Evolutionary conservation across 139 green algal genomes (phyloP), one percentile per base, ranked within the genome.

Genomic region (Trebouxia sp.): DNA sequence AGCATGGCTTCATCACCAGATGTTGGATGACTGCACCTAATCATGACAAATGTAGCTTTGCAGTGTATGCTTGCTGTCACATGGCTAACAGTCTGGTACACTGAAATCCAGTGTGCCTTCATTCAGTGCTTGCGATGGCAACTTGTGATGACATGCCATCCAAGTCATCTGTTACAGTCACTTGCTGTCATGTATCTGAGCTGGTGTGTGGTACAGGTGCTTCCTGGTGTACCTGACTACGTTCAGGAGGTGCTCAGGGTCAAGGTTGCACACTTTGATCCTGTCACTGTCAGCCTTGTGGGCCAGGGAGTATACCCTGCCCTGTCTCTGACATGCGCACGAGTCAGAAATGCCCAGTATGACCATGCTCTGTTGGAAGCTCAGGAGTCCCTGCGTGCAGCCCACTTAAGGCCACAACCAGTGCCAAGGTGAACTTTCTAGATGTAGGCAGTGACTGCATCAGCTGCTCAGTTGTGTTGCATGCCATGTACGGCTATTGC

Each of bases 241-340:
- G 79, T 97, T n/a, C 47, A 86, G 62, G 92, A 97, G 88, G 86
- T 80, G 5, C 75, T 95, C 41, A 76, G 84, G 38, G 75, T 97
- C 62, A 88, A 94, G 79, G 75, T 97, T 9, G 93, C 89, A 51
- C 92, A 95, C 80, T 97, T 95, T 82, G 92, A 95, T 79, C 91
- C 93, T 26, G 75, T 91, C 35, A 48, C 86, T 17, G 35, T 97
- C 11, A 80, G 82, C 66, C 78, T 96, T 5, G 41, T 80, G n/a
- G 79, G 91, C 20, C 88, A 95, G 66, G 93, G 91, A 48, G 85
- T 91, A 5, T 95, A 93, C 80, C 87, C 90, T 11, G 78, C 74
- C 32, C n/a, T 94, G 22, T 32, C 75, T 0, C 66, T 94, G 14
- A 85, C 80, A 62, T 80, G 95, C 45, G 91, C 92, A 5, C 83